phyloP scores from a whole-genome alignment of 345 rosid species.

The Leavenworthia alabamica region DNA sequence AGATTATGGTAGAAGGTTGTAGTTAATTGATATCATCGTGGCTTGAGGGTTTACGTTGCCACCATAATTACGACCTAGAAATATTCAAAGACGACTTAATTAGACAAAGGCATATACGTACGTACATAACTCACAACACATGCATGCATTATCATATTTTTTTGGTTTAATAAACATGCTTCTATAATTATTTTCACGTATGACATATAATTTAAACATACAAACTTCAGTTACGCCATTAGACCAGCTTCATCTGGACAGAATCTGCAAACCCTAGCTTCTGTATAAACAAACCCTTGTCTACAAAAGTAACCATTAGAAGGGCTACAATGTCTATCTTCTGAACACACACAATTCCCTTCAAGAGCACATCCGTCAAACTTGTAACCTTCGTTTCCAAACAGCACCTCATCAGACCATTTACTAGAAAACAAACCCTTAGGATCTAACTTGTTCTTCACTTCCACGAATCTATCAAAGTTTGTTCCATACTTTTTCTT shows the following conservation, averaged over 20 bases:
- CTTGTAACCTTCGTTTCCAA: slow-evolving; percentile 37
- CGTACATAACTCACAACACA: too few relatives aligned
- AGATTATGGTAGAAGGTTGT: too few relatives aligned
- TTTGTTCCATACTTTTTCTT: slow-evolving; percentile 44
- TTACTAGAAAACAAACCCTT: slow-evolving; percentile 56
- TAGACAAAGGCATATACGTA: too few relatives aligned
- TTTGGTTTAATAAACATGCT: too few relatives aligned
- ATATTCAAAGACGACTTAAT: too few relatives aligned
- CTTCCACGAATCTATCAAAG: slow-evolving; percentile 42
- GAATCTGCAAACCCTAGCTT: slow-evolving; percentile 72
- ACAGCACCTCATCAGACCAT: slow-evolving; percentile 67
- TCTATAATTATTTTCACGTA: neutral
- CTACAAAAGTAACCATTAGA: slow-evolving; percentile 57
- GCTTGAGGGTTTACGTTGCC: too few relatives aligned
- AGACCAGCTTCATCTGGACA: slow-evolving; percentile 16
- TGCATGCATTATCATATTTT: too few relatives aligned
- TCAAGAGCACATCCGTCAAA: too few relatives aligned
- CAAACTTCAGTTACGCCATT: neutral
- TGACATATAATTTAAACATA: neutral
- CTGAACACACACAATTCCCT: slow-evolving; percentile 75
- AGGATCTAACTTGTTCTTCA: slow-evolving; percentile 66
- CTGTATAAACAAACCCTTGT: slow-evolving; percentile 49
- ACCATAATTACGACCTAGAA: too few relatives aligned
- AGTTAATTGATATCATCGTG: too few relatives aligned
- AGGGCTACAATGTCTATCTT: slow-evolving; percentile 71